Evolutionary conservation across 2,329 filamentous ascomycete species (phyloP).

Genomic region (Aspergillus sclerotialis): DNA sequence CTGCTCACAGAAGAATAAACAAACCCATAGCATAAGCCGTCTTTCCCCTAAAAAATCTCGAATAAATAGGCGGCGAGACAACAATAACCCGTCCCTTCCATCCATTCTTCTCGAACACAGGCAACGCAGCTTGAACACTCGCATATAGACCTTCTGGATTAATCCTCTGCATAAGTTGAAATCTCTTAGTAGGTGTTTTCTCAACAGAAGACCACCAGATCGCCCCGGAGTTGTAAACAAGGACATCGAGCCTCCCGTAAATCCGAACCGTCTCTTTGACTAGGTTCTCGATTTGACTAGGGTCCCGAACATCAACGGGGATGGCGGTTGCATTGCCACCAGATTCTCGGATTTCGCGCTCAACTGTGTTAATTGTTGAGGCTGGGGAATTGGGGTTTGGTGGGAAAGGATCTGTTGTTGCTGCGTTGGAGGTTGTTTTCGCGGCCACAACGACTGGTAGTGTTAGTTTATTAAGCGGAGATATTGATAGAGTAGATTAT

Average conservation of each 20-base stretch:
- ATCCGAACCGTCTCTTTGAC: constrained; percentile 52
- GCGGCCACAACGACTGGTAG: constrained; percentile 66
- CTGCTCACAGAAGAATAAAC: constrained; percentile 3
- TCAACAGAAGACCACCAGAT: constrained; percentile 77
- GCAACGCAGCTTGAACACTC: constrained; percentile 60
- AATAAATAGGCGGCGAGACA: constrained; percentile 79
- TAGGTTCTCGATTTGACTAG: constrained; percentile 54
- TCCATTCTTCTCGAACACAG: constrained; percentile 51
- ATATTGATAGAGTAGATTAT: not conserved
- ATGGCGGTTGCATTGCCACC: constrained; percentile 61
- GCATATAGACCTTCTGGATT: constrained; percentile 72
- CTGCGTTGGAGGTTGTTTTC: constrained; percentile 63
- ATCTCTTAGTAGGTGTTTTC: constrained; percentile 67
- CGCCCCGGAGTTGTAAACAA: constrained; percentile 78
- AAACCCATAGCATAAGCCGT: constrained; percentile 67
- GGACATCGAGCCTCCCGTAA: constrained; percentile 61
- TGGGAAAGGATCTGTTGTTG: constrained; percentile 53
- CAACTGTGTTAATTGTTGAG: constrained; percentile 76
- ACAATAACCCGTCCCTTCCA: constrained; percentile 64
- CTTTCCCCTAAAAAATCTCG: constrained; percentile 77
- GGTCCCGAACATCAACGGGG: constrained; percentile 62
- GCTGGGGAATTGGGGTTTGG: constrained; percentile 67
- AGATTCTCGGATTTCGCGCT: constrained; percentile 60
- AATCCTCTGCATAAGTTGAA: constrained; percentile 68
- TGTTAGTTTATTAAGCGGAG: constrained; percentile 3